phyloP scores from a whole-genome alignment of 495 filamentous ascomycete species.

The Ramalina intermedia region DNA sequence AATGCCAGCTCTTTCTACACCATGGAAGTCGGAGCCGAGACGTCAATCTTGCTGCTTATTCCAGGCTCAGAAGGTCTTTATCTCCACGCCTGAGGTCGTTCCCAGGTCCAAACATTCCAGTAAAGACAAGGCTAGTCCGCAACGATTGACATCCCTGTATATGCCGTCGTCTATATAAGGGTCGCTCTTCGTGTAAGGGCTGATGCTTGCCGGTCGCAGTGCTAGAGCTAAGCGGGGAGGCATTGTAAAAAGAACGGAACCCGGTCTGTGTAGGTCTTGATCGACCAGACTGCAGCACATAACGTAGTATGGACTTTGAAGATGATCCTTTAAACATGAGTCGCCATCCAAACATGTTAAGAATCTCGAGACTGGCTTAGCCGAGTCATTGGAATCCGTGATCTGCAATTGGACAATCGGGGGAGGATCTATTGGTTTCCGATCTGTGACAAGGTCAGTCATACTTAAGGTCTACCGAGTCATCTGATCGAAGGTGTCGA shows the following conservation, averaged over 20 bases:
- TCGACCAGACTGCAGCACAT: slow-evolving; percentile 59
- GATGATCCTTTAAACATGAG: slow-evolving; percentile 40
- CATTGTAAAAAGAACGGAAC: slow-evolving; percentile 3
- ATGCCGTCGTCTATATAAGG: too few relatives aligned
- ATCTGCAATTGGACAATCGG: slow-evolving; percentile 80
- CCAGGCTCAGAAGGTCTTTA: too few relatives aligned
- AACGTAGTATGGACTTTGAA: slow-evolving; percentile 67
- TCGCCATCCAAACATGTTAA: slow-evolving; percentile 2
- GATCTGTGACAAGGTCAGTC: slow-evolving; percentile 37
- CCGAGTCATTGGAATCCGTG: slow-evolving; percentile 51
- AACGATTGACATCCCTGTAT: too few relatives aligned
- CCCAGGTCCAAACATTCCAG: too few relatives aligned
- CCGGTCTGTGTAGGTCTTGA: slow-evolving; percentile 45
- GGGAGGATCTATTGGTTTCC: slow-evolving; percentile 90
- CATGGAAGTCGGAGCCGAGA: too few relatives aligned
- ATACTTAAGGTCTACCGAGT: background rate
- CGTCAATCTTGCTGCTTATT: too few relatives aligned
- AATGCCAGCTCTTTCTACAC: too few relatives aligned
- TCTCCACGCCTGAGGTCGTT: too few relatives aligned
- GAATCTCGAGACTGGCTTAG: slow-evolving; percentile 38
- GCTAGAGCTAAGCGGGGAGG: too few relatives aligned
- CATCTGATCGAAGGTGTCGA: background rate
- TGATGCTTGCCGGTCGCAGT: too few relatives aligned
- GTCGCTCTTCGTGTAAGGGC: too few relatives aligned
- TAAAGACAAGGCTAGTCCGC: too few relatives aligned